These are phyloP conservation scores for Alnus rubra DNA, from an alignment of 306 rosid species.

Conservation along the genomic window DNA sequence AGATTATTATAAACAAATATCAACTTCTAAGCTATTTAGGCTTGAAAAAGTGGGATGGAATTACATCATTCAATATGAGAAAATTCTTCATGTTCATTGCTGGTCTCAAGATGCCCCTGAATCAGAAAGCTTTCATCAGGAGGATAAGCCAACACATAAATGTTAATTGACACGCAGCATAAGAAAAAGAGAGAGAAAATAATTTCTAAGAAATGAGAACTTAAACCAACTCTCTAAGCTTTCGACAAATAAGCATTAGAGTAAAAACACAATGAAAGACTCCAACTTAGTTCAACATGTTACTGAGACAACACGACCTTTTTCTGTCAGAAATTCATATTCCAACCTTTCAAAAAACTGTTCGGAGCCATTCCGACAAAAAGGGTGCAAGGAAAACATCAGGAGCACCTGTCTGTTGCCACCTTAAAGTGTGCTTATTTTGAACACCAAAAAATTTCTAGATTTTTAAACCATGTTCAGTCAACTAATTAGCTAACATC, in stretches of 20 bases:
- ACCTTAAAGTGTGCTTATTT: neutral
- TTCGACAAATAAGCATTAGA: neutral
- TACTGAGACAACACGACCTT: neutral
- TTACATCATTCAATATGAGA: conserved; percentile 63
- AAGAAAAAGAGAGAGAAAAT: neutral
- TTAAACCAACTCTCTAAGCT: neutral
- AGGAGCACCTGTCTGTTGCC: neutral
- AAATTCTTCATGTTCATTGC: conserved; percentile 70
- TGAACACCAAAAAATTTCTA: neutral
- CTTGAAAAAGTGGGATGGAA: conserved; percentile 27
- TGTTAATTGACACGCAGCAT: conserved; percentile 2
- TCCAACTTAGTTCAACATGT: neutral
- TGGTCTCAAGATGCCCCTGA: conserved; percentile 93
- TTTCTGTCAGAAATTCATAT: neutral
- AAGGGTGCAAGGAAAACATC: neutral
- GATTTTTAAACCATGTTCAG: neutral
- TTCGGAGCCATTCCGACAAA: neutral
- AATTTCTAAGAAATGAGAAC: neutral
- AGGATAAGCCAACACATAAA: conserved; percentile 37
- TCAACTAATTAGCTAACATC: neutral
- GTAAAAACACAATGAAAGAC: neutral
- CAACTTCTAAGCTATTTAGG: conserved; percentile 13
- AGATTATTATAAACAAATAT: conserved; percentile 11
- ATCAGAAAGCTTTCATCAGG: conserved; percentile 50
- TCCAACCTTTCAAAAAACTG: too few relatives aligned